A percentile compares a stretch with the other conserved stretches of the same genome.
These are phyloP conservation scores for Fusarium sp. DNA, from an alignment of 2,329 filamentous ascomycete species.

Conservation along the genomic window DNA sequence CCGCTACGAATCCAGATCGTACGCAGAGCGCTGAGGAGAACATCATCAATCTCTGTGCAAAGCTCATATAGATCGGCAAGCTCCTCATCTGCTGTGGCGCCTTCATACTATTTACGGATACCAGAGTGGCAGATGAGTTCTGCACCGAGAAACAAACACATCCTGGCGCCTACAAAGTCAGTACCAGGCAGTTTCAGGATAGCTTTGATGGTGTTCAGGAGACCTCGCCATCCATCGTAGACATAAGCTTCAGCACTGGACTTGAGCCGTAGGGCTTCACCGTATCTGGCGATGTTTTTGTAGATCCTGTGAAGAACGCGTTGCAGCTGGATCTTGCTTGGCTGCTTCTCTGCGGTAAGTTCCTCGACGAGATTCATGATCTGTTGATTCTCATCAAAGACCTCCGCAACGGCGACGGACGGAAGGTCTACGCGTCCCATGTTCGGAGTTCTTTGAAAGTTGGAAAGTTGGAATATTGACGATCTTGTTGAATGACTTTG, in stretches of 20 bases:
- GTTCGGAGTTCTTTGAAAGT: neutral
- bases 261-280: neutral
- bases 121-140: neutral
- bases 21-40: neutral
- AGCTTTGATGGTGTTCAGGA: neutral
- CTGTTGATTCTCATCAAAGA: neutral
- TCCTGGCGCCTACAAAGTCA: neutral
- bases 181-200: neutral
- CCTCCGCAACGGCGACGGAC: neutral
- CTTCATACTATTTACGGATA: neutral
- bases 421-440: neutral
- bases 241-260: neutral
- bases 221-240: neutral
- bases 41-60: neutral
- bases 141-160: neutral
- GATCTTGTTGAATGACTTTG: neutral
- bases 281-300: neutral
- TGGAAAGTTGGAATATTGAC: neutral
- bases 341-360: neutral
- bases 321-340: neutral
- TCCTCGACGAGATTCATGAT: neutral
- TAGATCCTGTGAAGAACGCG: neutral
- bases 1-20: neutral
- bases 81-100: neutral
- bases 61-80: neutral